Evolutionary conservation across 768 basidiomycete genomes (phyloP).

Genomic region (Boletus reticulatus): DNA sequence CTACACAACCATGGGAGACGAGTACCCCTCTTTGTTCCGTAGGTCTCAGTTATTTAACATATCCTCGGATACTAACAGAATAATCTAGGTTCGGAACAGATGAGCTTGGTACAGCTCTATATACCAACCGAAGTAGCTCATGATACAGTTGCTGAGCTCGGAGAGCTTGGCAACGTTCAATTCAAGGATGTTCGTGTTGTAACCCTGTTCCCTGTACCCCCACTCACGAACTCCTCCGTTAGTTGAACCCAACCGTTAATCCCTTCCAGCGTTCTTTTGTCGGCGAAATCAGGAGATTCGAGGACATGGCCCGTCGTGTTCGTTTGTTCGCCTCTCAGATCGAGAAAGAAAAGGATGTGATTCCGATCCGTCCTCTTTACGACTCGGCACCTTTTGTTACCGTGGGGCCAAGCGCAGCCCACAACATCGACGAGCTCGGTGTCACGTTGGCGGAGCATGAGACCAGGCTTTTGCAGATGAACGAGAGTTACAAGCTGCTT

Average conservation of each 20-base stretch:
- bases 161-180: constrained; percentile 92
- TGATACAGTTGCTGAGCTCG: constrained; percentile 93
- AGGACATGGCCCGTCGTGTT: constrained; percentile 94
- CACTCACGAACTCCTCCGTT: constrained; percentile 8
- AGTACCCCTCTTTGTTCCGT: constrained; percentile 87
- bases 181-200: constrained; percentile 86
- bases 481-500: constrained; percentile 85
- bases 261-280: constrained; percentile 99
- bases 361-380: constrained; percentile 80
- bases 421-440: constrained; percentile 92
- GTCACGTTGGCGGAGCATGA: constrained; percentile 86
- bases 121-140: constrained; percentile 97
- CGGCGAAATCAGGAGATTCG: constrained; percentile 90
- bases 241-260: constrained; percentile 94
- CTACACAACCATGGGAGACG: constrained; percentile 56
- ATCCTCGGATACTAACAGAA: constrained; percentile 2
- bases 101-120: constrained; percentile 97
- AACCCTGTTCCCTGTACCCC: not conserved
- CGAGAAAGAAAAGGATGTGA: constrained; percentile 76
- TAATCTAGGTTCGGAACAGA: constrained; percentile 84
- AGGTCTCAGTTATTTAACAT: constrained; percentile 7
- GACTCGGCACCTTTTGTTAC: constrained; percentile 87
- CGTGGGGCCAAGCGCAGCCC: constrained; percentile 88
- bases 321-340: constrained; percentile 89
- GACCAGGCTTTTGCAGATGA: constrained; percentile 82